Conservation (phyloP, 108 stramenopile genomes). For the Cyclotella kingstonii region DNA sequence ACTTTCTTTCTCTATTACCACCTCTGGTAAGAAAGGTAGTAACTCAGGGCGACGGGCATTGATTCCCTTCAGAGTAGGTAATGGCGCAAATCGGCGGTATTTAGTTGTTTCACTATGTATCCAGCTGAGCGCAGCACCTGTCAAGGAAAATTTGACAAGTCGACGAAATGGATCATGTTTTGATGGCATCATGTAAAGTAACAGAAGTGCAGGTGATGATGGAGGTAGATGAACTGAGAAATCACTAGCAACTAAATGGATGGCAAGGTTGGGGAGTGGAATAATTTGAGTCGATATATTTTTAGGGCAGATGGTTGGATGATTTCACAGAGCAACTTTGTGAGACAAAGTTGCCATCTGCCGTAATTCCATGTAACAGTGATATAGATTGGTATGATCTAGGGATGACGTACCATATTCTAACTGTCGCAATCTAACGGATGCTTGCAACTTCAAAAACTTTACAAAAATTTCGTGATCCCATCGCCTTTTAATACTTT, state of each 20-base stretch:
- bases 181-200: slow-evolving; percentile 57
- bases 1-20: slow-evolving; percentile 24
- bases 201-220: slow-evolving; percentile 59
- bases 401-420: slow-evolving; percentile 28
- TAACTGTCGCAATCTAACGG: slow-evolving; percentile 39
- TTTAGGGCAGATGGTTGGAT: too few species aligned
- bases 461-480: slow-evolving; percentile 26
- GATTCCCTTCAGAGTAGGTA: slow-evolving; percentile 48
- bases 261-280: slow-evolving; percentile 1
- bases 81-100: slow-evolving; percentile 52
- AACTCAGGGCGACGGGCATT: slow-evolving; percentile 55
- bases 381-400: not conserved
- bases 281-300: not conserved
- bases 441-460: slow-evolving; percentile 37
- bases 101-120: slow-evolving; percentile 67
- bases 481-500: not conserved
- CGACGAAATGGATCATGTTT: slow-evolving; percentile 25
- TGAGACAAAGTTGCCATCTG: slow-evolving; percentile 49
- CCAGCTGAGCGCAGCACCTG: slow-evolving; percentile 70
- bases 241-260: slow-evolving; percentile 47
- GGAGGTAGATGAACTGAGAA: slow-evolving; percentile 82
- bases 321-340: too few species aligned
- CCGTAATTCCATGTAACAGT: not conserved
- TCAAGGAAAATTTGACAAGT: slow-evolving; percentile 19
- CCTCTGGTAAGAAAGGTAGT: slow-evolving; percentile 77